Base-by-base conservation (phyloP, 2,329 filamentous ascomycete species). In the Allantophomopsis cytisporea region DNA sequence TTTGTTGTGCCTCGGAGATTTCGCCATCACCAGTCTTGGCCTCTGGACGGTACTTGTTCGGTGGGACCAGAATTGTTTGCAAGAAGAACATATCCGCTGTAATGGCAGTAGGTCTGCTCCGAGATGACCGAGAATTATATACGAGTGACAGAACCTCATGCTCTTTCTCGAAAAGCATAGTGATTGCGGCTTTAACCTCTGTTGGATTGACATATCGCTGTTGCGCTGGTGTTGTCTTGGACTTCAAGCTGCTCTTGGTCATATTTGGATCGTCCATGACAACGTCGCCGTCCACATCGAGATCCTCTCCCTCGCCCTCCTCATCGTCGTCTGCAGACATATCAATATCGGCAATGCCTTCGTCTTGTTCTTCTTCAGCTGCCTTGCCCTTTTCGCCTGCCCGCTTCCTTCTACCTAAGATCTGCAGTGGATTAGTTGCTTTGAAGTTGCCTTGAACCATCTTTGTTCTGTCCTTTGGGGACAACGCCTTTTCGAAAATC, bases 81-180 rank as follows among this genome's bases (percentile, higher is more conserved):
- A 96, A 68, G 62, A 98, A 98, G 62, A 98, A 96, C 79, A 96
- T 94, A 48, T 94, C 83, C 2, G 85, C 75, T 2, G 66, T 76
- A n/a, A 86, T 65, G 14, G 64, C 64, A 6, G 61, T 61, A 31
- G 67, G 61, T 41, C 69, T 73, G 54, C 74, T 78, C 4, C 69
- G 65, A n/a, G 58, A 43, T 17, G 51, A 54, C 42, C 81, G 78
- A 14, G 84, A 81, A 54, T 79, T 82, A 61, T 95, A 98, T 4
- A 98, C 65, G n/a, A 95, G 67, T 13, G 77, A 70, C 34, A 98
- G 59, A 23, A 98, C 69, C 34, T 94, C 86, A 45, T 81, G 74
- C 54, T 98, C 91, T 45, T 86, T 83, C 46, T 86, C 73, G 54
- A 98, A 96, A 1, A 98, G 69, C 42, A 88, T 69, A 5, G 68